Evolutionary conservation across 1,284 basidiomycete genomes (phyloP), one percentile per base, ranked within the genome.

Genomic region (Wallemia mellicola): DNA sequence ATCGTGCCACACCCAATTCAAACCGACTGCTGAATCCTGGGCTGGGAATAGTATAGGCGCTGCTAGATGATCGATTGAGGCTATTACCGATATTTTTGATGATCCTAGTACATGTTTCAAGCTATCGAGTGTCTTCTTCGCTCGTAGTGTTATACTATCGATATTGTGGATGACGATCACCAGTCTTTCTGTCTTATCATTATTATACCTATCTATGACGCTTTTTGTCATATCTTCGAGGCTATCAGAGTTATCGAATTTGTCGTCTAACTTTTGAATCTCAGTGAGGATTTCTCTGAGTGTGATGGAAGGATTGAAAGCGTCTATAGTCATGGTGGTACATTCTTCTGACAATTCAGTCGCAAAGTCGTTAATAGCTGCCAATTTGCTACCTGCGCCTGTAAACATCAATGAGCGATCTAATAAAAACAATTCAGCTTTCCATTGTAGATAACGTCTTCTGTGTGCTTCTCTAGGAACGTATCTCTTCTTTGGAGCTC

Each of bases 1-100:
- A 68, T 88, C 83, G 69, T 92, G 86, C 78, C 85, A 88, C 17
- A 91, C 71, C 80, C 85, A 91, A 3, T 80, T 76, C 69, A 82
- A 86, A 1, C 82, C 82, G 28, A 77, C 73, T 27, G 38, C 38
- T 11, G 24, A n/a, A 15, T 38, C 26, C 5, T 48, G 38, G 38
- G 28, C 15, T 7, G 60, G 59, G 0, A 83, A 91, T 17, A 91
- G 74, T 24, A 87, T 73, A 0, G 86, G 78, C 0, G 84, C 76
- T 64, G 83, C 79, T 65, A 88, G 72, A 70, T 88, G 84, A 71
- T 94, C 89, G 59, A 88, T 74, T 24, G 86, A 86, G 0, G 83
- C 83, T 58, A 80, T 71, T 60, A 94, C 68, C 69, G 87, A 86
- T 62, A 92, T 81, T 62, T 75, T 73, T 1, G 22, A 2, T 1